Evolutionary conservation across 1,284 basidiomycete genomes (phyloP).

Genomic region (Takashimella koratensis): DNA sequence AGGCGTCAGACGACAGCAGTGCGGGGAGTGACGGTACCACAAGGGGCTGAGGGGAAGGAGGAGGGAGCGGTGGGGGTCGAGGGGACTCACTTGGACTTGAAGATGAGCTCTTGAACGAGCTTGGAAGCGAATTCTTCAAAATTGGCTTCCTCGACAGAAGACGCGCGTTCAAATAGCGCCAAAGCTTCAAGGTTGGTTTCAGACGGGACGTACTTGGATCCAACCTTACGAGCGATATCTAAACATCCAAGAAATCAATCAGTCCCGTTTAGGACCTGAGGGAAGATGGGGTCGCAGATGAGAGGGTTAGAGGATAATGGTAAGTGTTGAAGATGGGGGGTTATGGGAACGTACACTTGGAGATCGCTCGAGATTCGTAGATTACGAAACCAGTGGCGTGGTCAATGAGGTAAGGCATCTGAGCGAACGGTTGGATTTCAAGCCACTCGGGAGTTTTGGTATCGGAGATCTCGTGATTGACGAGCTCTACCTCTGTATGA

Average conservation of each 20-base stretch:
- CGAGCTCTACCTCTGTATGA: no score
- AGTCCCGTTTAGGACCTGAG: background rate
- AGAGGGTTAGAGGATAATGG: background rate
- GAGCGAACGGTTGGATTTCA: conserved; percentile 61
- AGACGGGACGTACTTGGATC: conserved; percentile 25
- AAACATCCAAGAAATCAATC: conserved; percentile 10
- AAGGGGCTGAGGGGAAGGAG: no score
- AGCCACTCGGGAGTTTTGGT: conserved; percentile 51
- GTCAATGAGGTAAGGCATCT: conserved; percentile 59
- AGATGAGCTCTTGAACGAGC: conserved; percentile 52
- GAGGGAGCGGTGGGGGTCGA: no score
- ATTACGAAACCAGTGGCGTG: conserved; percentile 29
- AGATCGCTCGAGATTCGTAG: conserved; percentile 58
- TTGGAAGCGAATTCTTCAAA: conserved; percentile 54
- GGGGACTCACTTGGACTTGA: conserved; percentile 28
- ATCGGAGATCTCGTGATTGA: no score
- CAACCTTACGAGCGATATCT: conserved; percentile 24
- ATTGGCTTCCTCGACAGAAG: conserved; percentile 55
- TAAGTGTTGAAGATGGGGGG: conserved; percentile 43
- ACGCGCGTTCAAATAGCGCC: conserved; percentile 59
- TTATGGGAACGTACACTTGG: conserved; percentile 49
- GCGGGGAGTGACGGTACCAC: no score
- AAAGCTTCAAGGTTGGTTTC: conserved; percentile 47
- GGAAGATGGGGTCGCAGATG: background rate
- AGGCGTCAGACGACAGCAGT: background rate